Evolutionary conservation across 2,329 filamentous ascomycete species (phyloP), one percentile per base, ranked within the genome.

Genomic region (Trichoderma citrinoviride): DNA sequence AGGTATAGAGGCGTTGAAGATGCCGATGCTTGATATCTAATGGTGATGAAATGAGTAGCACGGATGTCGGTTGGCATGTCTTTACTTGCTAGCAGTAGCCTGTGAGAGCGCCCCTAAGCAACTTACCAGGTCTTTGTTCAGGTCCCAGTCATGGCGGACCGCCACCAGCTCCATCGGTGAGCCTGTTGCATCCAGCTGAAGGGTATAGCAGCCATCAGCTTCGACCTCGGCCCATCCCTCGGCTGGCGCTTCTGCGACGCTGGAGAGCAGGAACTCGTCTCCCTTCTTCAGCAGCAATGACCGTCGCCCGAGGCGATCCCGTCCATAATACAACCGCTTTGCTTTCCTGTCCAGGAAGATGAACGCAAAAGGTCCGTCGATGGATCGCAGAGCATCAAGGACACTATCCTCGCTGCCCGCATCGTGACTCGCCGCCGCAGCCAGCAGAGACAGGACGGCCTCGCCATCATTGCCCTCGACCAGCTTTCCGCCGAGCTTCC

Each of bases 301-400:
- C 55, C 95, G 86, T 65, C 95, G 85, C 8, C 95, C 95, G 3
- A 99, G 83, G 65, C 90, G 90, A 75, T 99, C 95, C 68, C 95
- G 86, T 7, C 91, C 93, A 75, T 91, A 97, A 76, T 89, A 96
- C 15, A 98, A 69, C 47, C 83, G 83, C 10, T 79, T 80, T 61
- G 83, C 80, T 10, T 75, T 71, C 17, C 81, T 83, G 78, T 97
- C 90, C 71, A 90, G 90, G 75, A 90, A 97, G 6, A 94, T 85
- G 76, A 98, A 95, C 2, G 94, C 91, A 78, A 95, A 98, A 0
- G 95, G 94, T 0, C 95, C 95, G 65, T 88, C 85, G 27, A 94
- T 85, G 44, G 77, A 80, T 62, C 85, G 82, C 46, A 93, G 75
- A 0, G 83, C 81, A 61, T 81, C 73, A 7, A 87, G 68, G 8